Percentiles rank a stretch among this genome's conserved stretches.
These are phyloP conservation scores for Solanum piurae DNA, from an alignment of 257 asterid genomes.

Conservation along the genomic window DNA sequence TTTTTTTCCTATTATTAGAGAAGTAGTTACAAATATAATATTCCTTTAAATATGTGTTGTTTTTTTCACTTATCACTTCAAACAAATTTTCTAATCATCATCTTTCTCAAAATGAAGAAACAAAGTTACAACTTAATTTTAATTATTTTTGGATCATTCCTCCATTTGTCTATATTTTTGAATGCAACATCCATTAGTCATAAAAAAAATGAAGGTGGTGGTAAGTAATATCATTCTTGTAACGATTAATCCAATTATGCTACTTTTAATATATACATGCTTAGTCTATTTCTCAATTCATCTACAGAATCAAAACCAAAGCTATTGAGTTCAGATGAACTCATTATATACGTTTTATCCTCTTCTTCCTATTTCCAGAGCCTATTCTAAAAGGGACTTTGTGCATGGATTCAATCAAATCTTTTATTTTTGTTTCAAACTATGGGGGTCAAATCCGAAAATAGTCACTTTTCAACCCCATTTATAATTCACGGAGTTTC, in stretches of 20 bases:
- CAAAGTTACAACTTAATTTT: neutral
- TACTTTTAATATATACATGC: neutral
- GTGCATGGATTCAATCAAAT: neutral
- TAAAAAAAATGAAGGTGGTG: slow-evolving; percentile 36
- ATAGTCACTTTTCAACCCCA: neutral
- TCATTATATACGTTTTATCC: neutral
- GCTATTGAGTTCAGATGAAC: neutral
- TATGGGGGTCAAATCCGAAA: neutral
- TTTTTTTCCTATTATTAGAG: neutral
- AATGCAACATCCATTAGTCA: slow-evolving; percentile 22
- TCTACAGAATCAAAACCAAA: neutral
- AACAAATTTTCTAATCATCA: neutral
- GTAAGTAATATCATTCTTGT: slow-evolving; percentile 1
- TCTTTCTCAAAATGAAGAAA: slow-evolving; percentile 12
- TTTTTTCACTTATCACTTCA: neutral
- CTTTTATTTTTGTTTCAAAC: neutral
- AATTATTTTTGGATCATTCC: slow-evolving; percentile 1
- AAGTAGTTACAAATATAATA: neutral
- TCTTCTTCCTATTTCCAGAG: neutral
- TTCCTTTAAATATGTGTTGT: neutral
- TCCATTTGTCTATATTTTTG: slow-evolving; percentile 13
- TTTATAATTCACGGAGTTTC: neutral
- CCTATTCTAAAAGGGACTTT: neutral
- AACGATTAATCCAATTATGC: neutral
- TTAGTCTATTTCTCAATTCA: neutral